phyloP scores from a whole-genome alignment of 129 eudicot genomes.

The Lactuca sativa region DNA sequence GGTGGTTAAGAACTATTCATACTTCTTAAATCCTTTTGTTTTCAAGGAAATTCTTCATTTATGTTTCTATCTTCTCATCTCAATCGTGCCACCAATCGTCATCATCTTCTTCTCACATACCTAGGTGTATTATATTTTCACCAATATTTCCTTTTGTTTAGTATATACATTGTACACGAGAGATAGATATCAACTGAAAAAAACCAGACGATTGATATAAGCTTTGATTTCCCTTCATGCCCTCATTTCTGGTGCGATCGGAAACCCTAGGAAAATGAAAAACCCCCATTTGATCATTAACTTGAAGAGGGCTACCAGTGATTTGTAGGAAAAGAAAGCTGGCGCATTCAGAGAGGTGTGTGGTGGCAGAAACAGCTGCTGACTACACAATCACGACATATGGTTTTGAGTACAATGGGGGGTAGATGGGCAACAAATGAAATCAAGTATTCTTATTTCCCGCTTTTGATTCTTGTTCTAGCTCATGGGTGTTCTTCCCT shows the following conservation, averaged over 20 bases:
- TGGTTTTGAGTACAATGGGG: slow-evolving; percentile 55
- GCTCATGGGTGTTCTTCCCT: slow-evolving; percentile 52
- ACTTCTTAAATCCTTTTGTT: neutral
- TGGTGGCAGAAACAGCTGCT: slow-evolving; percentile 50
- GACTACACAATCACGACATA: slow-evolving; percentile 49
- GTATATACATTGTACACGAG: neutral
- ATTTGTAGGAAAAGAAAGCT: slow-evolving; percentile 40
- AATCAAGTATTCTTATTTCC: slow-evolving; percentile 37
- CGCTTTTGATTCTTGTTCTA: slow-evolving; percentile 38
- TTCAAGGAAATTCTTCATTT: slow-evolving; percentile 3
- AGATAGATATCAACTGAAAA: neutral
- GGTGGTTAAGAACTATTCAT: slow-evolving; percentile 44
- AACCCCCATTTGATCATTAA: slow-evolving; percentile 36
- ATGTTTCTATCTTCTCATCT: slow-evolving; percentile 5
- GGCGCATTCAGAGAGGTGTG: slow-evolving; percentile 50
- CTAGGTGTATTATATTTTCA: neutral
- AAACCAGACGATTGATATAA: neutral
- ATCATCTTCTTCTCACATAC: slow-evolving; percentile 9
- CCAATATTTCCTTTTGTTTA: neutral
- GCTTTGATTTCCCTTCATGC: slow-evolving; percentile 30
- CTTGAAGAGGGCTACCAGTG: neutral
- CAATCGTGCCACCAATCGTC: slow-evolving; percentile 9
- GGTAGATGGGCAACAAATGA: slow-evolving; percentile 49
- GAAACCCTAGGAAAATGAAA: slow-evolving; percentile 28
- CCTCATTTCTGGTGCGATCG: slow-evolving; percentile 34